Percentiles rank a stretch among this genome's conserved stretches.
These are phyloP conservation scores for Nannizziopsis barbatae DNA, from an alignment of 2,329 filamentous ascomycete genomes.

Conservation along the genomic window DNA sequence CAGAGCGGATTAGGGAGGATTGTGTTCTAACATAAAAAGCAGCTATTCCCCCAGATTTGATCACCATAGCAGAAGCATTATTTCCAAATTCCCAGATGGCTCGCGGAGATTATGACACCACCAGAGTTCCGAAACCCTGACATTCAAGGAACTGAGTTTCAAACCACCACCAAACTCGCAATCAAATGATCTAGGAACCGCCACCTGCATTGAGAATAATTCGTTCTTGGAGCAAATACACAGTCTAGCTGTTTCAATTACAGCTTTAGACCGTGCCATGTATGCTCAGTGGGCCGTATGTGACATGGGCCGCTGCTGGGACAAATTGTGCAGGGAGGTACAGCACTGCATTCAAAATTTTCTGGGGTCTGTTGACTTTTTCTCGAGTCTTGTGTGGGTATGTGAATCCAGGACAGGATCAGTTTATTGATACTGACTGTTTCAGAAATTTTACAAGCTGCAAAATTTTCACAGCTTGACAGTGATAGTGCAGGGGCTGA, in stretches of 20 bases:
- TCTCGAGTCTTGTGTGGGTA: conserved; percentile 3
- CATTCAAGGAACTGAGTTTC: background rate
- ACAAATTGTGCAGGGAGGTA: background rate
- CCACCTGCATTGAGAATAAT: background rate
- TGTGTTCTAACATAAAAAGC: too few relatives aligned
- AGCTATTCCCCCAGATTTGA: too few relatives aligned
- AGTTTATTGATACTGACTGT: background rate
- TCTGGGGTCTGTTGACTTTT: background rate
- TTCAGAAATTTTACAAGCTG: background rate
- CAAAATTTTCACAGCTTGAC: conserved; percentile 7
- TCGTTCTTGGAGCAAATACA: background rate
- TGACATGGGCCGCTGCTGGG: conserved; percentile 2
- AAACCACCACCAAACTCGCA: background rate
- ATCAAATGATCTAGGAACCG: background rate
- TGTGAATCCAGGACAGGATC: background rate
- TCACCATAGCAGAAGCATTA: too few relatives aligned
- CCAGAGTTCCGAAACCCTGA: too few relatives aligned
- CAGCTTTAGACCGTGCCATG: conserved; percentile 1
- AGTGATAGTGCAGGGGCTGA: conserved; percentile 1
- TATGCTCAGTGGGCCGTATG: background rate
- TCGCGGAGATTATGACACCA: too few relatives aligned
- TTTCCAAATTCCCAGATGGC: too few relatives aligned
- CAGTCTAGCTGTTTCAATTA: conserved; percentile 1
- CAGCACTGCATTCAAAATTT: background rate
- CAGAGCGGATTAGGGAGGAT: too few relatives aligned